Conservation (phyloP, 1,284 basidiomycete species). For the Marasmius tenuissimus region DNA sequence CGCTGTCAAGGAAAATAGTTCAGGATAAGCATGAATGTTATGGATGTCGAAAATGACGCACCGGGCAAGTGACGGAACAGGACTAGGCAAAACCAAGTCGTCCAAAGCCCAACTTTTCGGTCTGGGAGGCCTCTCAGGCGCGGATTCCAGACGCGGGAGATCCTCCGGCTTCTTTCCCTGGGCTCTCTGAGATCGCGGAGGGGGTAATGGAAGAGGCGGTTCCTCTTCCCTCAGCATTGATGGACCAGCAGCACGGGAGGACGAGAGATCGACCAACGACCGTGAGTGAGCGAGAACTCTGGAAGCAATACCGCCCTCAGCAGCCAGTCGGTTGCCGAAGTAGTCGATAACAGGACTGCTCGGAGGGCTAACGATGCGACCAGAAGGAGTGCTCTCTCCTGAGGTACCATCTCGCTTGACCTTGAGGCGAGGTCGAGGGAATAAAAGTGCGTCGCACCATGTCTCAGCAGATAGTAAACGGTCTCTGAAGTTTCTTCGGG, state of each 20-base stretch:
- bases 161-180: background rate
- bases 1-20: slow-evolving; percentile 38
- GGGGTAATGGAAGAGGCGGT: background rate
- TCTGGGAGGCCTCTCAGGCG: slow-evolving; percentile 25
- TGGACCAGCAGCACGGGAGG: slow-evolving; percentile 8
- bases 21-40: slow-evolving; percentile 6
- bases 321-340: slow-evolving; percentile 16
- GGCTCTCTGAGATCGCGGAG: background rate
- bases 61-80: slow-evolving; percentile 61
- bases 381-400: slow-evolving; percentile 12
- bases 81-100: slow-evolving; percentile 57
- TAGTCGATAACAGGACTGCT: slow-evolving; percentile 40
- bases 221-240: slow-evolving; percentile 7
- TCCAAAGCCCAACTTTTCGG: slow-evolving; percentile 57
- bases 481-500: slow-evolving; percentile 35
- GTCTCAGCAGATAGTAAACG: slow-evolving; percentile 72
- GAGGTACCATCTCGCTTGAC: slow-evolving; percentile 30
- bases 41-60: slow-evolving; percentile 32
- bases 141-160: background rate
- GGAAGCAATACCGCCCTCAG: slow-evolving; percentile 29
- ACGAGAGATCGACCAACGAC: slow-evolving; percentile 37
- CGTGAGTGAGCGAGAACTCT: slow-evolving; percentile 47
- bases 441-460: slow-evolving; percentile 76
- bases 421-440: slow-evolving; percentile 70
- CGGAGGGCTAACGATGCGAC: slow-evolving; percentile 50